Evolutionary conservation across 176 grass and related monocot genomes (phyloP).

Genomic region (sorghum (Sorghum bicolor)): Sorghum_bicolor_NCBIv3 NC_012879.2:49591001-49591500

Average conservation of each 20-base stretch:
- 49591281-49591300: neutral
- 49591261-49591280: neutral
- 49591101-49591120: conserved; percentile 44
- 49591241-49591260: neutral
- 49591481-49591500: neutral
- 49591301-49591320: neutral
- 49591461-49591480: neutral
- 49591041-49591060: conserved; percentile 24
- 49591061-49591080: conserved; percentile 26
- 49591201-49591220: neutral
- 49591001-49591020: conserved; percentile 13
- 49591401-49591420: neutral
- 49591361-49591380: neutral
- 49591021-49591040: conserved; percentile 15
- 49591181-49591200: neutral
- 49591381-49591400: neutral
- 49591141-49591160: neutral
- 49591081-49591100: conserved; percentile 23
- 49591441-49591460: neutral
- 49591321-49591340: neutral
- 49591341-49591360: neutral
- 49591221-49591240: neutral
- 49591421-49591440: neutral
- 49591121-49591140: neutral
- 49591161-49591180: neutral